A percentile compares a stretch with the other conserved stretches of the same genome.
Evolutionary conservation across 345 rosid genomes (phyloP).

Genomic region (Citrus hindsii): DNA sequence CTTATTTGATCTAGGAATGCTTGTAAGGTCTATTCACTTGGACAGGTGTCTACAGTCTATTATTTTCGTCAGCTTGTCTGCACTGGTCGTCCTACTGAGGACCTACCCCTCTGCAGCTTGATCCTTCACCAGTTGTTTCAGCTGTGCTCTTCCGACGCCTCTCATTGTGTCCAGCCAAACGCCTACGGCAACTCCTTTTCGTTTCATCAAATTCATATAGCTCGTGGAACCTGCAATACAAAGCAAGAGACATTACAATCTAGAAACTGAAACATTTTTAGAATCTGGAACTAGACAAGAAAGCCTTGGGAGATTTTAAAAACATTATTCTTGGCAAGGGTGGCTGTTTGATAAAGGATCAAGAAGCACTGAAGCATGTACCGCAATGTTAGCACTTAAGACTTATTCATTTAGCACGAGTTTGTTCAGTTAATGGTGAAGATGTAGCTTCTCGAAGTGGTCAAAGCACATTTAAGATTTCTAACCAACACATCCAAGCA

Average conservation of each 20-base stretch:
- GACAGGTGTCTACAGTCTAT: slow-evolving; percentile 24
- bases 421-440: background rate
- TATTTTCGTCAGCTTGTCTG: slow-evolving; percentile 37
- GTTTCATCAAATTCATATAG: slow-evolving; percentile 72
- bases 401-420: too few relatives aligned
- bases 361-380: too few relatives aligned
- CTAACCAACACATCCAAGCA: background rate
- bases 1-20: slow-evolving; percentile 50
- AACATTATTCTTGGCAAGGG: too few relatives aligned
- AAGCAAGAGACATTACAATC: background rate
- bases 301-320: background rate
- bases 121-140: slow-evolving; percentile 51
- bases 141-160: slow-evolving; percentile 66
- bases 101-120: slow-evolving; percentile 38
- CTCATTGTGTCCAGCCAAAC: slow-evolving; percentile 85
- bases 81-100: slow-evolving; percentile 30
- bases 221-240: slow-evolving; percentile 49
- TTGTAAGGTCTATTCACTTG: slow-evolving; percentile 34
- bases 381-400: too few relatives aligned
- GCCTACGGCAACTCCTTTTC: slow-evolving; percentile 78
- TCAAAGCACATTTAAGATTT: background rate
- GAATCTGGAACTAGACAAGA: background rate
- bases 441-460: background rate
- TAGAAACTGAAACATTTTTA: background rate
- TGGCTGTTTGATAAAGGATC: too few relatives aligned